Evolutionary conservation across 768 basidiomycete genomes (phyloP).

Genomic region (Galerina sulciceps): DNA sequence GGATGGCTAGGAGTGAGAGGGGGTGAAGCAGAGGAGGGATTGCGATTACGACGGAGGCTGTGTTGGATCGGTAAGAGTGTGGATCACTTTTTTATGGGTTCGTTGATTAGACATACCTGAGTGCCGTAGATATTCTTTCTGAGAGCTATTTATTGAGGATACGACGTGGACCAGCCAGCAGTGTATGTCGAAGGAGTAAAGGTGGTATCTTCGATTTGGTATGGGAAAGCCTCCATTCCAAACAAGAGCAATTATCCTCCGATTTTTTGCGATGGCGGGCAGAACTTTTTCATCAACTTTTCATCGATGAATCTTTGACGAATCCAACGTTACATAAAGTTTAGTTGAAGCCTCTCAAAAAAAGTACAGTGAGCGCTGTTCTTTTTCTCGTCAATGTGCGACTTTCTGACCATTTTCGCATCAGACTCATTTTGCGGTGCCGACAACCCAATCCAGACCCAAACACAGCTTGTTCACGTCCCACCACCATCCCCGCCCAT

Average conservation of each 20-base stretch:
- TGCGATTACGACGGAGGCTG: conserved; percentile 2
- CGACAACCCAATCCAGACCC: background rate
- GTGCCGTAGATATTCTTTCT: background rate
- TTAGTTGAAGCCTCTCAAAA: too few relatives aligned
- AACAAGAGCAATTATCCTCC: too few relatives aligned
- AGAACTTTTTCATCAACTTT: too few relatives aligned
- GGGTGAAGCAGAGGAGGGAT: background rate
- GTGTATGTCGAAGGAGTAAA: background rate
- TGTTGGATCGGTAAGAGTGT: background rate
- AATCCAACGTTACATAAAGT: too few relatives aligned
- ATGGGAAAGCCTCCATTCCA: too few relatives aligned
- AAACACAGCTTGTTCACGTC: background rate
- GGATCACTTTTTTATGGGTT: background rate
- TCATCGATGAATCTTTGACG: too few relatives aligned
- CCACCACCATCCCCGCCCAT: background rate
- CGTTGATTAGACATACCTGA: background rate
- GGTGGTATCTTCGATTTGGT: background rate
- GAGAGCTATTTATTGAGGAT: background rate
- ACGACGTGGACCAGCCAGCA: conserved; percentile 9
- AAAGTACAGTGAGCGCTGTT: too few relatives aligned
- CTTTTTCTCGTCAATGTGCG: background rate
- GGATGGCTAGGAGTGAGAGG: background rate
- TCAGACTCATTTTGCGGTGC: background rate
- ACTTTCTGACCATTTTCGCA: background rate
- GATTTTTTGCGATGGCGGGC: too few relatives aligned